These are phyloP conservation scores for Botrytis aclada DNA, from an alignment of 2,329 filamentous ascomycete genomes.

Conservation along the genomic window DNA sequence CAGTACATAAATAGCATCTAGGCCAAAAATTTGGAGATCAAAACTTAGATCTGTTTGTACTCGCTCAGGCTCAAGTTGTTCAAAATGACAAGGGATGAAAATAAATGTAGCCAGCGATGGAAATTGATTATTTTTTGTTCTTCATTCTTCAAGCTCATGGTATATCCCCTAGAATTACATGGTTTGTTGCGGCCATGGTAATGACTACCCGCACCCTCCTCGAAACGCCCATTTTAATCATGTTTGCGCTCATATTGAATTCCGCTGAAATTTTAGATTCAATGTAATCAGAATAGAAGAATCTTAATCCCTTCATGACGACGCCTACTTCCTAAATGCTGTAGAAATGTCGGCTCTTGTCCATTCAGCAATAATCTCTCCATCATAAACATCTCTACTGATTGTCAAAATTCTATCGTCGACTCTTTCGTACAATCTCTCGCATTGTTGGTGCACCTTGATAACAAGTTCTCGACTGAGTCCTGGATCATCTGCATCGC, in stretches of 20 bases:
- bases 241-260: slow-evolving; percentile 22
- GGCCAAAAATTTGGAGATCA: background rate
- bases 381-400: slow-evolving; percentile 61
- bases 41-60: background rate
- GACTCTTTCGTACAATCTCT: slow-evolving; percentile 60
- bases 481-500: slow-evolving; percentile 74
- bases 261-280: slow-evolving; percentile 14
- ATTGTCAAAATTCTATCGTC: slow-evolving; percentile 59
- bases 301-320: background rate
- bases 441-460: slow-evolving; percentile 59
- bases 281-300: background rate
- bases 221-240: slow-evolving; percentile 50
- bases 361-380: slow-evolving; percentile 64
- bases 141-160: slow-evolving; percentile 17
- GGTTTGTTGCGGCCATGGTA: background rate
- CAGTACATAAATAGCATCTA: background rate
- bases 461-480: slow-evolving; percentile 50
- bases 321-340: slow-evolving; percentile 46
- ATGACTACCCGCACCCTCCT: slow-evolving; percentile 37
- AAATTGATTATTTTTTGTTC: background rate
- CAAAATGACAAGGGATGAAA: background rate
- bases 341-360: slow-evolving; percentile 60
- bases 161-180: slow-evolving; percentile 16
- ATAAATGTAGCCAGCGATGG: background rate
- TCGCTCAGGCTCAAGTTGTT: background rate